phyloP scores from a whole-genome alignment of 2,329 filamentous ascomycete genomes.

The Fusarium keratoplasticum region DNA sequence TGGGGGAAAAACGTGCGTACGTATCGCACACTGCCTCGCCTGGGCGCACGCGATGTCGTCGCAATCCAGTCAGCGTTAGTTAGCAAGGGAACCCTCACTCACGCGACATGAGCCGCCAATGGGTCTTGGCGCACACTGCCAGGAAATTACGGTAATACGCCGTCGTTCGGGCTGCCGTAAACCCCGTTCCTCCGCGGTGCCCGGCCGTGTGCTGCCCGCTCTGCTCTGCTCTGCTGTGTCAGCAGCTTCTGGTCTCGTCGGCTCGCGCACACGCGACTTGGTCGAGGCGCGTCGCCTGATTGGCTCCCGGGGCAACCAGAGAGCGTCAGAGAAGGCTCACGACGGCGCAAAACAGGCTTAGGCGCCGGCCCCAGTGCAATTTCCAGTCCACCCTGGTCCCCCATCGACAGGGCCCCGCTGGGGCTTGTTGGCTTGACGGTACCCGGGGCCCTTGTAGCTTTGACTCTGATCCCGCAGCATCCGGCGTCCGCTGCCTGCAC shows the following conservation, averaged over 20 bases:
- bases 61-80: slow-evolving; percentile 17
- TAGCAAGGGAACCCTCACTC: slow-evolving; percentile 34
- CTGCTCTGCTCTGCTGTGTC: slow-evolving; percentile 28
- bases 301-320: slow-evolving; percentile 28
- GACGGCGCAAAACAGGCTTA: slow-evolving; percentile 36
- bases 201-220: slow-evolving; percentile 12
- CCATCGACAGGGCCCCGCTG: slow-evolving; percentile 31
- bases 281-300: slow-evolving; percentile 22
- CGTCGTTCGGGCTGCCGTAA: slow-evolving; percentile 37
- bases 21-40: slow-evolving; percentile 6
- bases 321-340: slow-evolving; percentile 35
- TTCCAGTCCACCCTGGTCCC: slow-evolving; percentile 36
- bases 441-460: slow-evolving; percentile 41
- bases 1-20: slow-evolving; percentile 21
- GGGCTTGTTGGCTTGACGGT: slow-evolving; percentile 36
- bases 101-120: slow-evolving; percentile 34
- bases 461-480: slow-evolving; percentile 44
- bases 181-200: slow-evolving; percentile 42
- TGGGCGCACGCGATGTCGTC: slow-evolving; percentile 16
- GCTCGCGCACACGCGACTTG: slow-evolving; percentile 27
- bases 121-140: slow-evolving; percentile 36
- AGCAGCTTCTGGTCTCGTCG: slow-evolving; percentile 26
- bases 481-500: slow-evolving; percentile 33
- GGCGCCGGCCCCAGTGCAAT: slow-evolving; percentile 41
- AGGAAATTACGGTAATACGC: slow-evolving; percentile 46